These are phyloP conservation scores for Cladorrhinum sp. DNA, from an alignment of 2,329 filamentous ascomycete species.

Conservation along the genomic window DNA sequence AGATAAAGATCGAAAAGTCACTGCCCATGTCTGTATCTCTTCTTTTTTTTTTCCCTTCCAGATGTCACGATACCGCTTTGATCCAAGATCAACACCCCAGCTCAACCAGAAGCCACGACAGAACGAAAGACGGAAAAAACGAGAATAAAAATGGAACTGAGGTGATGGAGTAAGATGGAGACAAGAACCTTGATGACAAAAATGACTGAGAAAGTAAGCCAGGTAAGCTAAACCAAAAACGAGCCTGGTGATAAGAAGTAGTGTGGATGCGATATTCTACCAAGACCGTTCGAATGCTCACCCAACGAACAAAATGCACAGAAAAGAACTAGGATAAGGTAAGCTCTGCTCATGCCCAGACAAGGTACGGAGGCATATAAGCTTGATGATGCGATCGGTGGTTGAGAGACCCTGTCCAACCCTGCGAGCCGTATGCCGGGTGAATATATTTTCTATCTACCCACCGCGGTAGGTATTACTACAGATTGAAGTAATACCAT, in stretches of 20 bases:
- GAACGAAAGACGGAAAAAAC: not conserved
- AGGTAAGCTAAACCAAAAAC: constrained; percentile 5
- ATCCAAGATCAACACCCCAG: too few relatives aligned
- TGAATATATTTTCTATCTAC: not conserved
- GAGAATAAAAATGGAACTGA: not conserved
- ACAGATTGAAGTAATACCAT: not conserved
- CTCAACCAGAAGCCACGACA: not conserved
- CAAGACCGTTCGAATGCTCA: not conserved
- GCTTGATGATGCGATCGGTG: not conserved
- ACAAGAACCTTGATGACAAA: not conserved
- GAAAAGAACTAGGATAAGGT: not conserved
- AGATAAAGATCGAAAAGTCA: not conserved
- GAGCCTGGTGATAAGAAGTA: not conserved
- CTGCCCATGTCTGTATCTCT: too few relatives aligned
- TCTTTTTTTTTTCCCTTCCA: too few relatives aligned
- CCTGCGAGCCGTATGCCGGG: not conserved
- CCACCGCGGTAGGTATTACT: not conserved
- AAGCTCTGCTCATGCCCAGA: not conserved
- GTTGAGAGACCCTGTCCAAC: not conserved
- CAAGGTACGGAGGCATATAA: too few relatives aligned
- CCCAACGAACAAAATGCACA: not conserved
- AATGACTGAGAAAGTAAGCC: not conserved
- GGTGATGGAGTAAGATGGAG: not conserved
- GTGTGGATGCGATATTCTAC: not conserved
- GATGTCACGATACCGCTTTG: too few relatives aligned